These are phyloP conservation scores for Diaporthe citrichinensis DNA, from an alignment of 2,329 filamentous ascomycete species.

Conservation along the genomic window DNA sequence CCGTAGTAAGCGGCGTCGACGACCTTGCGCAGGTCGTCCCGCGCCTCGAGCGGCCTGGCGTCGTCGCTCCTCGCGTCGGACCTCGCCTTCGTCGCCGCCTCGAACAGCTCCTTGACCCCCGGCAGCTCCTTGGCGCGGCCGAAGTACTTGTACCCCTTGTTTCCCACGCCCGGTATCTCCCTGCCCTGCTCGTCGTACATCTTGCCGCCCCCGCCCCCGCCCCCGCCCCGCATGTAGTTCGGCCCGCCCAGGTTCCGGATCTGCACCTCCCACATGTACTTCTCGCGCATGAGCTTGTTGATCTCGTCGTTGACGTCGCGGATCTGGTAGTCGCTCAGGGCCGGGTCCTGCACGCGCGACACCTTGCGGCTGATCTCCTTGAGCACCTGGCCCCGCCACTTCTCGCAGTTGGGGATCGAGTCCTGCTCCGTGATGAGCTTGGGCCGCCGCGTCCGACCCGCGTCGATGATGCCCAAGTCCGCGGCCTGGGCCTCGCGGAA, in stretches of 20 bases:
- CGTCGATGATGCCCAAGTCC: slow-evolving; percentile 96
- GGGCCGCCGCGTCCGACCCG: slow-evolving; percentile 88
- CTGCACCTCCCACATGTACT: slow-evolving; percentile 99
- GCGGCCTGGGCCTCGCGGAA: slow-evolving; percentile 98
- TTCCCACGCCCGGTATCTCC: slow-evolving; percentile 80
- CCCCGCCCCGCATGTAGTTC: slow-evolving; percentile 88
- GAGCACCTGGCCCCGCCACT: slow-evolving; percentile 97
- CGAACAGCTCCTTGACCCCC: slow-evolving; percentile 96
- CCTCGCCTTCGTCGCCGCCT: slow-evolving; percentile 75
- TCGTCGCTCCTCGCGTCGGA: slow-evolving; percentile 58
- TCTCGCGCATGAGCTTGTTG: slow-evolving; percentile 99
- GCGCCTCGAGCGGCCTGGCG: slow-evolving; percentile 72
- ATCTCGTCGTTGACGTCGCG: slow-evolving; percentile 99
- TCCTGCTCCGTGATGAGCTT: slow-evolving; percentile 91
- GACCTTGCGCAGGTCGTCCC: slow-evolving; percentile 78
- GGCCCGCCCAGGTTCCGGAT: slow-evolving; percentile 96
- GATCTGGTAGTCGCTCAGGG: slow-evolving; percentile 96
- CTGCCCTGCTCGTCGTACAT: slow-evolving; percentile 81
- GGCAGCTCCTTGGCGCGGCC: slow-evolving; percentile 90
- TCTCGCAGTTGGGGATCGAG: slow-evolving; percentile 89
- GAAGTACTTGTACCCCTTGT: slow-evolving; percentile 95
- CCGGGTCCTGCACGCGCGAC: slow-evolving; percentile 91
- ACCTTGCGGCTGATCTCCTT: slow-evolving; percentile 98
- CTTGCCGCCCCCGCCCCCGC: slow-evolving; percentile 68
- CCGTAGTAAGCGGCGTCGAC: slow-evolving; percentile 98